phyloP scores from a whole-genome alignment of 257 asterid species.

The Solanum virginianum region DNA sequence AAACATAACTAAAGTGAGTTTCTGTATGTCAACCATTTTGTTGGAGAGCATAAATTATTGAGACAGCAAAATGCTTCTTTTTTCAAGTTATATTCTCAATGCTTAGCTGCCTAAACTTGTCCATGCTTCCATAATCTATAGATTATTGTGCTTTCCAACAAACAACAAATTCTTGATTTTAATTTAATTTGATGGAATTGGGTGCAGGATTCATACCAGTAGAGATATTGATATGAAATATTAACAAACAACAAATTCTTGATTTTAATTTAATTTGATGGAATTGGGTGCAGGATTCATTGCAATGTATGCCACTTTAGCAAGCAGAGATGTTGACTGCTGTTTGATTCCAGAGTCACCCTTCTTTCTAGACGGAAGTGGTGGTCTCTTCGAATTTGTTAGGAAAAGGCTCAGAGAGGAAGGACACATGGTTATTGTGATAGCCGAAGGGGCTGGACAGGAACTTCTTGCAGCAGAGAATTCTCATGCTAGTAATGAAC shows the following conservation, averaged over 20 bases:
- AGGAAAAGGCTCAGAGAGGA: conserved; percentile 60
- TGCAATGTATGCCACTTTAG: conserved; percentile 94
- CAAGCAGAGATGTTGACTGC: conserved; percentile 94
- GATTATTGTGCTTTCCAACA: neutral
- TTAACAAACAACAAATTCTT: neutral
- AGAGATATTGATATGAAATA: no score
- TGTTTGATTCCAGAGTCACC: conserved; percentile 93
- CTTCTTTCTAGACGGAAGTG: conserved; percentile 75
- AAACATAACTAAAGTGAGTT: neutral
- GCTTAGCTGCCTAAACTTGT: neutral
- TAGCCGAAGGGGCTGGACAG: conserved; percentile 95
- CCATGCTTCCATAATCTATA: neutral
- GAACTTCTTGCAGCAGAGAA: conserved; percentile 49
- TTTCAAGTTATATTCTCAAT: neutral
- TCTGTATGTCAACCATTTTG: neutral
- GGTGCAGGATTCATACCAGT: conserved; percentile 78
- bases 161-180: neutral
- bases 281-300: conserved; percentile 54
- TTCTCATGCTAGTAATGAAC: conserved; percentile 22
- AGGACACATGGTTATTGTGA: conserved; percentile 92
- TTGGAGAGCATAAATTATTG: neutral
- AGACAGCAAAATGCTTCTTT: neutral
- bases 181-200: neutral
- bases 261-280: neutral
- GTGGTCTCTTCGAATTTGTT: conserved; percentile 68